Base-by-base conservation (phyloP, 2,329 filamentous ascomycete species). In the Fusarium tuaranense region DNA sequence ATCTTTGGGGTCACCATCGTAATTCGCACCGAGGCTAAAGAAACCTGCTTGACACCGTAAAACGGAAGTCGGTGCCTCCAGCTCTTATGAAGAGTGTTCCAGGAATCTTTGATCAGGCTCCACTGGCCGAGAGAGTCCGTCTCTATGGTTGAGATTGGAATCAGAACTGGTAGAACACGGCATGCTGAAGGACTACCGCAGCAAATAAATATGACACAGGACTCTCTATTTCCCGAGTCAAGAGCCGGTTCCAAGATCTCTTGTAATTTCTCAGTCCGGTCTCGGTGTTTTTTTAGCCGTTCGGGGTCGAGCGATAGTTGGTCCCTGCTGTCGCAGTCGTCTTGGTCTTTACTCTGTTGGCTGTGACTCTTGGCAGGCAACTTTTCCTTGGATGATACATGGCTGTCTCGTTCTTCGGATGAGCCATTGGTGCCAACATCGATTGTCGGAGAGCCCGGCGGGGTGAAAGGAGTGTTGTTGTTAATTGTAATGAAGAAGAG, bases 1-100 rank as follows among this genome's bases (percentile, higher is more conserved):
- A 46, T 16, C 20, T 16, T 13, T 46, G 2, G 3, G 41, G 22
- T 0, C 16, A 27, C 2, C 0, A 13, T 32, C 4, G 25, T 2
- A 27, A n/a, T 32, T 8, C 30, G 0, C 6, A 57, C 53, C 3
- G 53, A 32, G 4, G 53, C 53, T 2, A 57, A 32, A 0, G 53
- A 57, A 10, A 57, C 30, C 20, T 34, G 30, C 4, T 22, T 20
- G 1, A 57, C 27, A 20, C n/a, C 53, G 12, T 57, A 57, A 3
- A 36, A 34, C 0, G 53, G 30, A 57, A 57, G 30, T 2, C 13
- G 18, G 6, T 34, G 53, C 1, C 27, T n/a, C 53, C 53, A 57
- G 18, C 0, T 6, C 3, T 16, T 32, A 2, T 9, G n/a, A 5
- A 20, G 4, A 34, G 6, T 6, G 12, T 14, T n/a, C 53, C 53